Conservation (phyloP, 2,329 filamentous ascomycete genomes). For the Calonectria hawksworthii region DNA sequence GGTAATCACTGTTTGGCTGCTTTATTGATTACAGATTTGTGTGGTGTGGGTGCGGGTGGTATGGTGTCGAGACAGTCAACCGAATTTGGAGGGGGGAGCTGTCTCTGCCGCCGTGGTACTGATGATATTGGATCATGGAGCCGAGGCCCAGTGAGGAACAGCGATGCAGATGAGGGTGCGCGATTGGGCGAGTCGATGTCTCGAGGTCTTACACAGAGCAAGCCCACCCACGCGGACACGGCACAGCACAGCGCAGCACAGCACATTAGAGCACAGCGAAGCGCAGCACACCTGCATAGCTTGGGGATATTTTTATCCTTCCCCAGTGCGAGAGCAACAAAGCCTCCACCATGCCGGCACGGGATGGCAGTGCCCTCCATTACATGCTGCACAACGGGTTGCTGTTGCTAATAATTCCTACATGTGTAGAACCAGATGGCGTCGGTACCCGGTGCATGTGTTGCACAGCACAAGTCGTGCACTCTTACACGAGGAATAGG, state of each 20-base stretch:
- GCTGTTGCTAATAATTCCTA: slow-evolving; percentile 10
- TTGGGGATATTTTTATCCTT: slow-evolving; percentile 44
- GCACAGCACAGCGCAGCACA: slow-evolving; percentile 37
- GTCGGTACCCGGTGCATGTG: slow-evolving; percentile 11
- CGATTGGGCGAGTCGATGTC: slow-evolving; percentile 14
- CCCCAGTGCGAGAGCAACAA: slow-evolving; percentile 28
- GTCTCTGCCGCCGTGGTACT: slow-evolving; percentile 13
- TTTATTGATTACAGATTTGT: not conserved
- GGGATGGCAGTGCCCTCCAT: slow-evolving; percentile 32
- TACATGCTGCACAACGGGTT: slow-evolving; percentile 2
- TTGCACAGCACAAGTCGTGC: slow-evolving; percentile 8
- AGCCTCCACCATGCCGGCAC: slow-evolving; percentile 37
- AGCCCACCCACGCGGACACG: slow-evolving; percentile 31
- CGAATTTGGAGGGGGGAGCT: slow-evolving; percentile 17
- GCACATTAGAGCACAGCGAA: slow-evolving; percentile 33
- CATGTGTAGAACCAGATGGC: not conserved
- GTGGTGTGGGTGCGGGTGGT: not conserved
- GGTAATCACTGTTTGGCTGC: not conserved
- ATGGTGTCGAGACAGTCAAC: slow-evolving; percentile 10
- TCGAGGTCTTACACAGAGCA: slow-evolving; percentile 25
- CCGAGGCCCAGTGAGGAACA: slow-evolving; percentile 18
- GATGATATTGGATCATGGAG: slow-evolving; percentile 1
- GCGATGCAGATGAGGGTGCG: not conserved
- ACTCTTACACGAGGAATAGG: slow-evolving; percentile 1
- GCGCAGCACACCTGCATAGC: slow-evolving; percentile 32